Conservation (phyloP, 2,329 filamentous ascomycete species). For the Ophiosphaerella korrae region DNA sequence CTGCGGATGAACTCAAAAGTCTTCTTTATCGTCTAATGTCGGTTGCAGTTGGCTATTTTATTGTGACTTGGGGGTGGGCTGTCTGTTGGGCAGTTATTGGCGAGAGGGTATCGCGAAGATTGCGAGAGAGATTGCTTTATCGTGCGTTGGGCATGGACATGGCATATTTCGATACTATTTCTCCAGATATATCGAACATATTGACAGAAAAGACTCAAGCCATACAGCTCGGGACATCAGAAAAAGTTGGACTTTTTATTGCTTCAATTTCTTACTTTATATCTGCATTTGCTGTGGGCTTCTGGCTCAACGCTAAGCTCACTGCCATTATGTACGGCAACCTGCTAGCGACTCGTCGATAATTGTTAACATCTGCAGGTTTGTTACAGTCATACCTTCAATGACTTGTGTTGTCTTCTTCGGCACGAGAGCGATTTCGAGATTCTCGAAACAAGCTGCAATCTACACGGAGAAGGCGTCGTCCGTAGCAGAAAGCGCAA, state of each 20-base stretch:
- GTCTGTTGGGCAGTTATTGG: conserved; percentile 58
- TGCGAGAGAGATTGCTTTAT: conserved; percentile 54
- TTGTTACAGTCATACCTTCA: conserved; percentile 55
- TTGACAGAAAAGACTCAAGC: conserved; percentile 54
- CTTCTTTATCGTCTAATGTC: conserved; percentile 52
- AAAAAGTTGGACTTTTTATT: conserved; percentile 55
- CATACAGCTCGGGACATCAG: conserved; percentile 54
- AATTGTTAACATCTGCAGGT: conserved; percentile 20
- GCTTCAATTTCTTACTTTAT: conserved; percentile 54
- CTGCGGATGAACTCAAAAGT: conserved; percentile 49
- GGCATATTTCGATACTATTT: conserved; percentile 56
- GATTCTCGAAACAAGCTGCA: conserved; percentile 46
- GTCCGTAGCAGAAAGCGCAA: conserved; percentile 52
- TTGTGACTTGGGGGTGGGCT: conserved; percentile 56
- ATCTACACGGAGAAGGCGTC: conserved; percentile 50
- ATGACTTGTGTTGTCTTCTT: conserved; percentile 52
- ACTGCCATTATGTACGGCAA: conserved; percentile 47
- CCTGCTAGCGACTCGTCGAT: not conserved
- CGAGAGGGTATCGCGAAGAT: conserved; percentile 54
- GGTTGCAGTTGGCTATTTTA: conserved; percentile 56
- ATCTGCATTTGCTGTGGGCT: conserved; percentile 53
- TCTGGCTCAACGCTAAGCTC: conserved; percentile 50
- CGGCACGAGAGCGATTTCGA: conserved; percentile 51
- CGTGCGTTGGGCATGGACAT: conserved; percentile 58
- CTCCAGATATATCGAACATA: conserved; percentile 55